These are phyloP conservation scores for Stachybotrys chartarum DNA, from an alignment of 2,329 filamentous ascomycete genomes.

Conservation along the genomic window DNA sequence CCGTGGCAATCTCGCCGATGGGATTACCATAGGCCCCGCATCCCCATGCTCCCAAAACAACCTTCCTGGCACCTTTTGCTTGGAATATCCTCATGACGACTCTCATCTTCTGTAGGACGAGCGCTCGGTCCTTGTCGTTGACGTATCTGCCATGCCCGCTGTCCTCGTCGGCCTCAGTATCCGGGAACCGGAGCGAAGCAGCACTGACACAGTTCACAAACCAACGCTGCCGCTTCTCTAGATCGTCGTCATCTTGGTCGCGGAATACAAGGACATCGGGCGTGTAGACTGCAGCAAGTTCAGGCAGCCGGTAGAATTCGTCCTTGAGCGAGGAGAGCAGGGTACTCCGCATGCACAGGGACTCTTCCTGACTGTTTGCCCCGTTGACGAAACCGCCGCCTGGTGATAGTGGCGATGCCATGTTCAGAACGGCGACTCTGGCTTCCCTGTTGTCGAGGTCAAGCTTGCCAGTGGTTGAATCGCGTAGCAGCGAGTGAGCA, in stretches of 20 bases:
- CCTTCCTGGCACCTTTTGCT: slow-evolving; percentile 33
- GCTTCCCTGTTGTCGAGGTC: slow-evolving; percentile 8
- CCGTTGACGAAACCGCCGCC: slow-evolving; percentile 56
- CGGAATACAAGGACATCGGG: slow-evolving; percentile 54
- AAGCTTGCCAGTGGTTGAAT: background rate
- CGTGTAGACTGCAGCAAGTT: slow-evolving; percentile 48
- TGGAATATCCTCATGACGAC: slow-evolving; percentile 46
- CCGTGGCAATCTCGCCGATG: slow-evolving; percentile 46
- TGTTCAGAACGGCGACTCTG: slow-evolving; percentile 50
- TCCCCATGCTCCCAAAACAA: slow-evolving; percentile 59
- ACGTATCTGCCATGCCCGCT: slow-evolving; percentile 27
- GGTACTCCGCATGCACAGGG: slow-evolving; percentile 53
- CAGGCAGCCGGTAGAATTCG: slow-evolving; percentile 52
- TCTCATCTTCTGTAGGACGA: slow-evolving; percentile 48
- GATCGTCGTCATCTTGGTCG: slow-evolving; percentile 19
- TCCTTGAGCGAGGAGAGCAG: slow-evolving; percentile 51
- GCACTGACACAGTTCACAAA: slow-evolving; percentile 53
- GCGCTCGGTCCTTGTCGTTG: slow-evolving; percentile 40
- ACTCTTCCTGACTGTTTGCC: slow-evolving; percentile 54
- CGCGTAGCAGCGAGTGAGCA: slow-evolving; percentile 22
- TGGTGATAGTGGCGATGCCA: slow-evolving; percentile 54
- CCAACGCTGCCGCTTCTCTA: slow-evolving; percentile 42
- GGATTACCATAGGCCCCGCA: slow-evolving; percentile 60
- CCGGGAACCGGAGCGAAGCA: slow-evolving; percentile 52
- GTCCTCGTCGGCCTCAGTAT: slow-evolving; percentile 30